Conservation (phyloP, 2,329 filamentous ascomycete genomes). For the Penicillium sp. region DNA sequence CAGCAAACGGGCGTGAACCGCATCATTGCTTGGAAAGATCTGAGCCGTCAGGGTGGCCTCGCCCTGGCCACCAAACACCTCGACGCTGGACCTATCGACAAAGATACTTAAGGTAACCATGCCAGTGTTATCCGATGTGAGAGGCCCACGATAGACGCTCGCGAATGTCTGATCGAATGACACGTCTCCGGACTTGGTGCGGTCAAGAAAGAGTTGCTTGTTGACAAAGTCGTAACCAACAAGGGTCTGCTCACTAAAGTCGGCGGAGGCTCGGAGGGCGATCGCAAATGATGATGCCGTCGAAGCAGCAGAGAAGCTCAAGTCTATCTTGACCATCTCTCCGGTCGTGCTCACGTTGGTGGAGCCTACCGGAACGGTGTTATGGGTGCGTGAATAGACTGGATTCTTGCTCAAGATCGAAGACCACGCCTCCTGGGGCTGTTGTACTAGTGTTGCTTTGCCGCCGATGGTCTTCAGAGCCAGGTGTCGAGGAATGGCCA, state of each 20-base stretch:
- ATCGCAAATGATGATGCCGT: not conserved
- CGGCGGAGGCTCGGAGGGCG: not conserved
- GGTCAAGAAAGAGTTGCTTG: not conserved
- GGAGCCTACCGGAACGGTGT: not conserved
- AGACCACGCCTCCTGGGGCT: not conserved
- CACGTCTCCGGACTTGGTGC: not conserved
- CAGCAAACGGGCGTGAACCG: too few relatives aligned
- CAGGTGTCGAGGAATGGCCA: not conserved
- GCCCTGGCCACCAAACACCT: too few relatives aligned
- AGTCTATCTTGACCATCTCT: not conserved
- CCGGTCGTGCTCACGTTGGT: too few relatives aligned
- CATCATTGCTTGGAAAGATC: too few relatives aligned
- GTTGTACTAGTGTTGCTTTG: not conserved
- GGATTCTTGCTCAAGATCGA: not conserved
- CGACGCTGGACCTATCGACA: too few relatives aligned
- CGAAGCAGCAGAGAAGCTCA: not conserved
- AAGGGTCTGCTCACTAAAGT: not conserved
- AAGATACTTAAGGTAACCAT: too few relatives aligned
- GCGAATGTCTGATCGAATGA: not conserved
- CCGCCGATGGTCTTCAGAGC: not conserved
- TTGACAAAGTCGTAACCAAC: not conserved
- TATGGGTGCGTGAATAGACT: not conserved
- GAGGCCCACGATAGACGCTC: not conserved
- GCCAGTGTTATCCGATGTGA: too few relatives aligned
- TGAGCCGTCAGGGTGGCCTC: too few relatives aligned